A percentile compares a stretch with the other conserved stretches of the same genome.
These are phyloP conservation scores for Basipetospora chlamydospora DNA, from an alignment of 2,329 filamentous ascomycete species.

Conservation along the genomic window DNA sequence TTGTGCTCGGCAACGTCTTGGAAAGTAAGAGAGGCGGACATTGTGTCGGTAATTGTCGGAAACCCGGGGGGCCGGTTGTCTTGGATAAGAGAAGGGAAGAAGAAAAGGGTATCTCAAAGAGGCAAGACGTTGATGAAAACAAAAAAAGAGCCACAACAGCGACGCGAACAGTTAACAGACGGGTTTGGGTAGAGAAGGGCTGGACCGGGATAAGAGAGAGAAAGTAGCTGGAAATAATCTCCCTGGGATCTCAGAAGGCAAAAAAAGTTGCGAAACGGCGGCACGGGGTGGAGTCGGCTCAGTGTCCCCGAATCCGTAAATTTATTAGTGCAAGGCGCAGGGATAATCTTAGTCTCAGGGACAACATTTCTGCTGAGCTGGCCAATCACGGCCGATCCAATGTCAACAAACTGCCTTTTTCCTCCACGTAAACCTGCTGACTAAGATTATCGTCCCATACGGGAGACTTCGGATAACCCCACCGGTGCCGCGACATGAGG, in stretches of 20 bases:
- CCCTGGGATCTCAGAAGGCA: constrained; percentile 2
- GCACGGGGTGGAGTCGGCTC: constrained; percentile 5
- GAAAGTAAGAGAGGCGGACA: constrained; percentile 48
- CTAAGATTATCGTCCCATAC: too few relatives aligned
- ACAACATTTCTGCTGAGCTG: too few relatives aligned
- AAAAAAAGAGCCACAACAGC: too few relatives aligned
- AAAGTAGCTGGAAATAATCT: constrained; percentile 5
- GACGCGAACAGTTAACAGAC: too few relatives aligned
- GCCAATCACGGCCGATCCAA: too few relatives aligned
- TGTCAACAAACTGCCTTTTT: too few relatives aligned
- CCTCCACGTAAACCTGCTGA: too few relatives aligned
- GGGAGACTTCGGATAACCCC: too few relatives aligned
- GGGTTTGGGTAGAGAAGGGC: constrained; percentile 1
- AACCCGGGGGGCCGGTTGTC: constrained; percentile 6
- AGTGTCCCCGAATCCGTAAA: constrained; percentile 2
- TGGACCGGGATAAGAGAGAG: background rate
- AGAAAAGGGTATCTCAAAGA: background rate
- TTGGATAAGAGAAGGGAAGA: constrained; percentile 7
- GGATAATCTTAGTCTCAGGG: too few relatives aligned
- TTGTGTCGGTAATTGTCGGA: constrained; percentile 12
- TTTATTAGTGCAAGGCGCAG: too few relatives aligned
- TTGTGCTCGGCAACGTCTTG: constrained; percentile 73
- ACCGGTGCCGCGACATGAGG: too few relatives aligned
- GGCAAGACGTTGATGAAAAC: background rate
- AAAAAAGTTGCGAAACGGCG: constrained; percentile 6